Conservation (phyloP, 495 filamentous ascomycete species). For the Penicillium lagena region DNA sequence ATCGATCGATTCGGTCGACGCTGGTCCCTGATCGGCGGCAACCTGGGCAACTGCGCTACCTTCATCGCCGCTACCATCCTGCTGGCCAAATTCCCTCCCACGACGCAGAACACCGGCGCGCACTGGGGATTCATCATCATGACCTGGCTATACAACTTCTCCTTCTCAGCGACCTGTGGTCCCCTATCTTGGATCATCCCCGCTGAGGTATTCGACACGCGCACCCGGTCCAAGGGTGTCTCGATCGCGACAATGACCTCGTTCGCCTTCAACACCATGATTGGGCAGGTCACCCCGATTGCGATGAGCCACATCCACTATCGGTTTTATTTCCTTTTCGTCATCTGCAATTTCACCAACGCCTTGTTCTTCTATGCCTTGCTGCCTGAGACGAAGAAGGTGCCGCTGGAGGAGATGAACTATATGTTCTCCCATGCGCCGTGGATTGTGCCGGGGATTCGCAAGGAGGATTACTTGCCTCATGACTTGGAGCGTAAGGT, state of each 20-base stretch:
- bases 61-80: constrained; percentile 45
- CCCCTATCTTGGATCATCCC: constrained; percentile 60
- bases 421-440: constrained; percentile 63
- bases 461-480: constrained; percentile 28
- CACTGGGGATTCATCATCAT: constrained; percentile 69
- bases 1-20: constrained; percentile 62
- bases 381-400: constrained; percentile 57
- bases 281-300: constrained; percentile 60
- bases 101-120: constrained; percentile 46
- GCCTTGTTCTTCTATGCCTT: constrained; percentile 59
- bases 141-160: constrained; percentile 67
- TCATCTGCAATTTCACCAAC: constrained; percentile 48
- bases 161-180: constrained; percentile 58
- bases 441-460: constrained; percentile 50
- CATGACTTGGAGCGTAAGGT: constrained; percentile 34
- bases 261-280: constrained; percentile 70
- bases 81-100: constrained; percentile 50
- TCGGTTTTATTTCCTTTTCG: constrained; percentile 51
- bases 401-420: constrained; percentile 67
- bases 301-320: constrained; percentile 48
- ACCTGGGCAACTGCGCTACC: constrained; percentile 56
- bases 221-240: constrained; percentile 59
- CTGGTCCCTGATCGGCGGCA: constrained; percentile 58
- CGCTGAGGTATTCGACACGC: constrained; percentile 65
- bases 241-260: constrained; percentile 59